Evolutionary conservation across 768 basidiomycete species (phyloP), one percentile per base, ranked within the genome.

Genomic region (Mycena rebaudengoi): DNA sequence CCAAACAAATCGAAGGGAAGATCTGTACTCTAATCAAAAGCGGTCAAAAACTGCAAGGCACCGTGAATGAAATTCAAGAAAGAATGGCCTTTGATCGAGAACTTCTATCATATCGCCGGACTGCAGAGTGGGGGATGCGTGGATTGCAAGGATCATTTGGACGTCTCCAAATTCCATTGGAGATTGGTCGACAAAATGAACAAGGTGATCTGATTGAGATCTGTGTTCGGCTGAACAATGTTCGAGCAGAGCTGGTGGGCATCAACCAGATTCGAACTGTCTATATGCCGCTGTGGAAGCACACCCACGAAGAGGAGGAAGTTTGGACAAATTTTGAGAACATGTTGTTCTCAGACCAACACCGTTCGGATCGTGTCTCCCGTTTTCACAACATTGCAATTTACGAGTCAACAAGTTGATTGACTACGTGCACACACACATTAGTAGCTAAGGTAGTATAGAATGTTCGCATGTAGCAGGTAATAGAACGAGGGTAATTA

Each of bases 141-240:
- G n/a, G n/a, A n/a, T n/a, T 85, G 6, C 83, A 84, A 62, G 82
- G 81, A 13, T 79, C 79, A 1, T 86, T 84, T 75, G 80, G 84
- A 4, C 70, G 76, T 0, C 74, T 87, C 12, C 71, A 76, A 3
- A 54, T 86, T 2, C 85, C 78, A 2, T 67, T 85, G 0, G 61
- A 72, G 14, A 77, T 82, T 30, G 66, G 75, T 41, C 32, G 82
- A 53, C 51, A 44, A 7, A 26, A 68, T 5, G 16, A 30, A 1
- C 62, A 77, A 1, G 71, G 45, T 5, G 66, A 79, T 43, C 70
- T 85, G 3, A 64, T 85, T 1, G 80, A 83, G 67, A 71, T 68
- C 8, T 75, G 74, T 60, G 28, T 76, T 6, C 72, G 76, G 1
- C 61, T 80, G 4, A 67, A 72, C 63, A 81, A 86, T 64, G n/a